Base-by-base conservation (phyloP, 148 eudicot species). In the Rhododendron mucronatum region DNA sequence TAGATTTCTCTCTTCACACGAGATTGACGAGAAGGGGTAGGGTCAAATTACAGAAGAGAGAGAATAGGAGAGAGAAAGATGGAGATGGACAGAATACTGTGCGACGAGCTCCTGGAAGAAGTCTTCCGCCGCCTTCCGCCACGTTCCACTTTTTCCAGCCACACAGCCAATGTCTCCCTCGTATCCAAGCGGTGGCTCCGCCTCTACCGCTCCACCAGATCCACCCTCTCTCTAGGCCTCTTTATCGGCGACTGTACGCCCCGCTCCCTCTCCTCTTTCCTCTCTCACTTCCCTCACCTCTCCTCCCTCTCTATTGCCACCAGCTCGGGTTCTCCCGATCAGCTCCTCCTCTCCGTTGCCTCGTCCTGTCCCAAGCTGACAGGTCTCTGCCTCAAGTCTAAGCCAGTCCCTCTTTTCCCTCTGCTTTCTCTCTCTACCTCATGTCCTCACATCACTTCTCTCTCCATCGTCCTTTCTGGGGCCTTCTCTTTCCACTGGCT, bases 41-140 rank as follows among this genome's bases (percentile, higher is more conserved):
- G 44, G 7, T 5, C 1, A 41, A 41, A 41, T 41, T 5, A 5
- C 7, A 41, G 44, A 41, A 11, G 51, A 48, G 51, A 10, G 12
- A 48, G 13, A 48, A 48, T 47, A 30, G 59, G 30, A 37, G 84
- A 69, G 6, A 11, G 15, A 12, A 1, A 12, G 16, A 12, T 2
- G 4, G 57, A 51, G 59, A 94, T 94, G 94, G 97, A 94, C 84
- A 21, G 89, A 2, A 33, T 87, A 37, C 89, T 94, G 57, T 90
- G 91, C 82, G 97, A 94, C 82, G 97, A 93, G 78, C 93, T 94
- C 65, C 63, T 94, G 69, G 89, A 93, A 82, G 91, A 92, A 83
- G 89, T 94, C 78, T 89, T 94, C 91, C 91, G 63, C 85, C 94
- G 90, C 81, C 91, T 94, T 81, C 59, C 59, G 18, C 57, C 57